phyloP scores from a whole-genome alignment of 2,329 filamentous ascomycete genomes.

The Colletotrichum nymphaeae region DNA sequence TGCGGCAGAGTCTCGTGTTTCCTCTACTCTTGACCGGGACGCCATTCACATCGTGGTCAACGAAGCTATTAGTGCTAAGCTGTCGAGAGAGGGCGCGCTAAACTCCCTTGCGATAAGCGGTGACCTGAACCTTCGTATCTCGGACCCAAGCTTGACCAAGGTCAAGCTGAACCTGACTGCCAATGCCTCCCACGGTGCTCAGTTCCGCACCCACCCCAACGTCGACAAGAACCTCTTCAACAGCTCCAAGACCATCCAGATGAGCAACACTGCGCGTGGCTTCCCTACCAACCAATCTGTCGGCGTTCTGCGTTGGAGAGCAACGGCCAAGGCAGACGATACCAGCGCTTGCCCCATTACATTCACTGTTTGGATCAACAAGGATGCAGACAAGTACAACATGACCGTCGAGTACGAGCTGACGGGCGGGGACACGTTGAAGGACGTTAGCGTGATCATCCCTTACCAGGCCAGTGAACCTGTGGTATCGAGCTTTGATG shows the following conservation, averaged over 20 bases:
- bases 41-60: constrained; percentile 89
- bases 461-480: constrained; percentile 89
- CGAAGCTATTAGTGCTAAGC: constrained; percentile 89
- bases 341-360: constrained; percentile 87
- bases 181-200: constrained; percentile 82
- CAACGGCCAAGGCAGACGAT: constrained; percentile 84
- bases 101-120: constrained; percentile 91
- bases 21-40: constrained; percentile 80
- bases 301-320: constrained; percentile 92
- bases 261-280: constrained; percentile 86
- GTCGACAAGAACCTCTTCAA: constrained; percentile 92
- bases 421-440: constrained; percentile 80
- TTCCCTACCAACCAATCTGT: constrained; percentile 97
- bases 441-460: constrained; percentile 88
- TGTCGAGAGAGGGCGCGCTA: constrained; percentile 88
- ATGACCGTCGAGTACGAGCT: constrained; percentile 97
- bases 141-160: constrained; percentile 89
- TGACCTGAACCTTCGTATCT: constrained; percentile 90
- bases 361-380: constrained; percentile 98
- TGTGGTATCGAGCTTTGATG: constrained; percentile 91
- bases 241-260: constrained; percentile 84
- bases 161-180: constrained; percentile 86
- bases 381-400: constrained; percentile 84
- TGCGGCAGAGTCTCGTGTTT: constrained; percentile 64
- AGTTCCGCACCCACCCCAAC: constrained; percentile 96